Evolutionary conservation across 345 rosid genomes (phyloP).

Genomic region (Eucalyptus cladocalyx): DNA sequence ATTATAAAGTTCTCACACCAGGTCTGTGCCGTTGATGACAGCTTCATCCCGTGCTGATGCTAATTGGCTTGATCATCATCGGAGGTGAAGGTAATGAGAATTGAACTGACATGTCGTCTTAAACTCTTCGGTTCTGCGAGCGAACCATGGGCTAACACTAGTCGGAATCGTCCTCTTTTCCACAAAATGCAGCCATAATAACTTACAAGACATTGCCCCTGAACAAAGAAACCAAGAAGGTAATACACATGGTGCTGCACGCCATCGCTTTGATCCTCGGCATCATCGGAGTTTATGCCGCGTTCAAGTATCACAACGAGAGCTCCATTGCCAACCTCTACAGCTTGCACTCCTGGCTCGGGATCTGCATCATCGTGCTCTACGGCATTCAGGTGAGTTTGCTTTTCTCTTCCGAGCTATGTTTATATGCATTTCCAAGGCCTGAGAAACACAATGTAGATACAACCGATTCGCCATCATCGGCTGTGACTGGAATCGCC

Average conservation of each 20-base stretch:
- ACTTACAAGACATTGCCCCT: slow-evolving; percentile 64
- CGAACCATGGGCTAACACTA: not conserved
- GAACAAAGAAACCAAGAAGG: slow-evolving; percentile 67
- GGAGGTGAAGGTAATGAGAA: slow-evolving; percentile 84
- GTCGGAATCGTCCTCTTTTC: not conserved
- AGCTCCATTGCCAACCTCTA: slow-evolving; percentile 70
- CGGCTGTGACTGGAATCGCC: not conserved
- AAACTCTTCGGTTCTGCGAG: not conserved
- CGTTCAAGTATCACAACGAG: slow-evolving; percentile 88
- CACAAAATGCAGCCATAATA: slow-evolving; percentile 46
- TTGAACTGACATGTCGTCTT: not conserved
- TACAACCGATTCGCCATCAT: not conserved
- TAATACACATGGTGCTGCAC: slow-evolving; percentile 69
- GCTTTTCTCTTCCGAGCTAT: not conserved
- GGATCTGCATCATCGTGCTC: slow-evolving; percentile 59
- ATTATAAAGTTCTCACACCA: not conserved
- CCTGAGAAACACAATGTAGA: not conserved
- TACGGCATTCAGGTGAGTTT: slow-evolving; percentile 75
- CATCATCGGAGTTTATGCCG: slow-evolving; percentile 56
- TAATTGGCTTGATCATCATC: slow-evolving; percentile 71
- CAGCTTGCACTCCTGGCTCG: slow-evolving; percentile 97
- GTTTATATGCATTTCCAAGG: not conserved
- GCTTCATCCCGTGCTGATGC: slow-evolving; percentile 93
- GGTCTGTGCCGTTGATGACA: slow-evolving; percentile 1
- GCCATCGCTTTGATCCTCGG: slow-evolving; percentile 80